Evolutionary conservation across 768 basidiomycete species (phyloP), one percentile per base, ranked within the genome.

Genomic region (Leccinum arenicola): DNA sequence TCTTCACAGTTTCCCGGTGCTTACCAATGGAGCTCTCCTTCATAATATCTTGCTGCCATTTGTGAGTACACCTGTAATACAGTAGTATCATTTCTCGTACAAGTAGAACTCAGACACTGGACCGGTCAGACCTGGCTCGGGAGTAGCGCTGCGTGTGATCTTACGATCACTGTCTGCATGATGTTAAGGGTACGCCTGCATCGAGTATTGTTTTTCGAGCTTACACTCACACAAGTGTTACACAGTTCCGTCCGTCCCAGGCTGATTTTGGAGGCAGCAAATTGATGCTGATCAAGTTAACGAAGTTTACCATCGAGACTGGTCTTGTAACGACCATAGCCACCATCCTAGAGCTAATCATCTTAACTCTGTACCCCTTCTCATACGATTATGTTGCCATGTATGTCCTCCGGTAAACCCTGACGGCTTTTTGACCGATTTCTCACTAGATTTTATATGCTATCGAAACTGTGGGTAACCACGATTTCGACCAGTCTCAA

Each of bases 271-370:
- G 17, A 9, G 7, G 19, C 15, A 53, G 9, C 15, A 58, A 45
- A 8, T 52, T 55, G 6, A 36, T 19, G 6, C 29, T 58, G 4
- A 19, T 27, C 23, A 61, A 53, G 49, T 25, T 65, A 15, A 61
- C 60, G 1, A 65, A 19, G 45, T 29, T 61, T n/a, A 62, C 61
- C 27, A 54, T 62, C n/a, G 64, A 66, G 50, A 66, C 61, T 6
- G 61, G 64, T 10, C 53, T 62, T 15, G 53, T 66, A 19, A 66
- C 64, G 23, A 51, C 61, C 5, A 17, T 54, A 11, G 52, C 64
- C 8, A 56, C 56, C 5, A 43, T 66, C 15, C 6, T 57, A 0
- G 65, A 62, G 25, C 43, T 66, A 3, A 38, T 60, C 27, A 27
- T 27, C 8, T 27, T 27, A 27, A 27, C 8, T 27, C 27, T 27